These are phyloP conservation scores for Rhododendron kiyosumense DNA, from an alignment of 148 eudicot genomes.

Conservation along the genomic window DNA sequence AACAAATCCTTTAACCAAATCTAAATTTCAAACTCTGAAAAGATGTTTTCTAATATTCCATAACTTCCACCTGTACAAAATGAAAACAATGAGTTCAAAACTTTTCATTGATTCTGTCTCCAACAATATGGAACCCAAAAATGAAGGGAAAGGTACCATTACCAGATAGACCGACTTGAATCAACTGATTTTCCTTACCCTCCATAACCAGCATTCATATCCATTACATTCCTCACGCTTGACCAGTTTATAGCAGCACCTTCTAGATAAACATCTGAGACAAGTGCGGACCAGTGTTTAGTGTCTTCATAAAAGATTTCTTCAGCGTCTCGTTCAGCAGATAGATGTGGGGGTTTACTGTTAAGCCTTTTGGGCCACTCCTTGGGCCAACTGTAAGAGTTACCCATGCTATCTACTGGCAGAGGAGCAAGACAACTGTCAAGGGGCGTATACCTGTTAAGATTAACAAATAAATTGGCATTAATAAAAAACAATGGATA, in stretches of 20 bases:
- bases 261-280: conserved; percentile 59
- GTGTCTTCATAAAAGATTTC: conserved; percentile 55
- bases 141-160: neutral
- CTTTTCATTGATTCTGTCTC: neutral
- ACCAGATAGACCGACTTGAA: neutral
- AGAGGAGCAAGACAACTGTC: conserved; percentile 66
- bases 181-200: conserved; percentile 46
- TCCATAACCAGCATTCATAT: conserved; percentile 93
- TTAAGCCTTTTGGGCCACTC: conserved; percentile 85
- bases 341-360: conserved; percentile 50
- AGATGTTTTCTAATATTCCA: neutral
- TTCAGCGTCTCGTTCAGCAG: conserved; percentile 43
- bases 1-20: neutral
- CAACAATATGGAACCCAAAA: neutral
- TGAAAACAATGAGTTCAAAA: neutral
- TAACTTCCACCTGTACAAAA: neutral
- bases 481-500: neutral
- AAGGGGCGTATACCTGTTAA: conserved; percentile 69
- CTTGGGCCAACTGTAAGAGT: conserved; percentile 60
- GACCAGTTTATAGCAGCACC: conserved; percentile 70
- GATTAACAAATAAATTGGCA: conserved; percentile 1
- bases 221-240: conserved; percentile 83
- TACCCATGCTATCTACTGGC: conserved; percentile 18
- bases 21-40: neutral
- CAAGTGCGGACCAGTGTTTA: conserved; percentile 63